Evolutionary conservation across 2,329 filamentous ascomycete genomes (phyloP).

Genomic region (Penicillium sp.): DNA sequence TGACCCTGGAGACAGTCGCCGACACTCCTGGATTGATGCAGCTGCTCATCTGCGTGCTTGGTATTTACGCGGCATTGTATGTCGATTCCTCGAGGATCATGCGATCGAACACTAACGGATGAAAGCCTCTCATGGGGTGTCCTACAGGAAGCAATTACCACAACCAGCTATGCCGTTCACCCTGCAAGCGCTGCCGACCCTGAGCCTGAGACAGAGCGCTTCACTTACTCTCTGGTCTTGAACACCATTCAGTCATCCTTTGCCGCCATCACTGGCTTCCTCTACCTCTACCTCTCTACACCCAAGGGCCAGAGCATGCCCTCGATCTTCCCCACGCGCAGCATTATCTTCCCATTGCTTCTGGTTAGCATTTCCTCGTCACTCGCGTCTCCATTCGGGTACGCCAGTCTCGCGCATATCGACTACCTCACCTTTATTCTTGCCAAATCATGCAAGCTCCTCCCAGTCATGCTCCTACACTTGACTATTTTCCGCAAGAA

Average conservation of each 20-base stretch:
- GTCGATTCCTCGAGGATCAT: conserved; percentile 7
- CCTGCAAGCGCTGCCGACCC: conserved; percentile 47
- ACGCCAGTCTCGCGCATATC: conserved; percentile 86
- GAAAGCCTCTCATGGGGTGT: conserved; percentile 86
- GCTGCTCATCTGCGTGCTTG: conserved; percentile 81
- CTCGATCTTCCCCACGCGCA: conserved; percentile 69
- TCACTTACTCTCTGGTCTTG: conserved; percentile 90
- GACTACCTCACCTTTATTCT: conserved; percentile 98
- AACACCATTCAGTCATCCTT: conserved; percentile 94
- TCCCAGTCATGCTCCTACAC: conserved; percentile 98
- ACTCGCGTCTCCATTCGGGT: conserved; percentile 92
- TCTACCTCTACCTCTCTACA: conserved; percentile 70
- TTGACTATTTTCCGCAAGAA: conserved; percentile 83
- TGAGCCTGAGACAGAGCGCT: conserved; percentile 60
- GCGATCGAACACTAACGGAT: conserved; percentile 1
- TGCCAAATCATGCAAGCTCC: conserved; percentile 95
- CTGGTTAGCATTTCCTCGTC: conserved; percentile 85
- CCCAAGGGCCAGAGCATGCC: conserved; percentile 51
- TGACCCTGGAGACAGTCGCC: conserved; percentile 28
- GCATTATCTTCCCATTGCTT: conserved; percentile 73
- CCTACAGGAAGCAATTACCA: conserved; percentile 96
- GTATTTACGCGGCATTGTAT: conserved; percentile 97
- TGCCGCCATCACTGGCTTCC: conserved; percentile 74
- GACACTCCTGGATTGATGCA: conserved; percentile 64
- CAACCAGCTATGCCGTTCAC: conserved; percentile 72